phyloP scores from a whole-genome alignment of 495 filamentous ascomycete genomes.

The Penicillium cataractarum region DNA sequence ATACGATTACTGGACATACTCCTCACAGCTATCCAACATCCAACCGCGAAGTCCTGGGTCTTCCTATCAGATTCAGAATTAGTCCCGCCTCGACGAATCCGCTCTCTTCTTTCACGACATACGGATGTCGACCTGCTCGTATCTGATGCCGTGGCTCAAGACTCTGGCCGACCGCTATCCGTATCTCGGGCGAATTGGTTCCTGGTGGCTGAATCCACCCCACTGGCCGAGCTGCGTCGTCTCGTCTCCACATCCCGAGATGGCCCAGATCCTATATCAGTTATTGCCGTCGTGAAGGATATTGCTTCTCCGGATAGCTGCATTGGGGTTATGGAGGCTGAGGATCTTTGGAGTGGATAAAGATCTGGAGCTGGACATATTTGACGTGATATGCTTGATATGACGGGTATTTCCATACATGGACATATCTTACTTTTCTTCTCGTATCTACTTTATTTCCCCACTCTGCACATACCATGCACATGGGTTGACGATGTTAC shows the following conservation, averaged over 20 bases:
- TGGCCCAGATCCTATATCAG: slow-evolving; percentile 21
- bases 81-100: slow-evolving; percentile 41
- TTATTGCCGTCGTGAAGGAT: slow-evolving; percentile 42
- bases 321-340: slow-evolving; percentile 42
- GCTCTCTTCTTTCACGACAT: slow-evolving; percentile 35
- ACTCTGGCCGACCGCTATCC: slow-evolving; percentile 25
- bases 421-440: slow-evolving; percentile 4
- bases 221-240: slow-evolving; percentile 35
- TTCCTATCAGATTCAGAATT: slow-evolving; percentile 39
- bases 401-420: not conserved
- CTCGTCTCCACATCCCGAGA: slow-evolving; percentile 27
- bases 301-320: slow-evolving; percentile 23
- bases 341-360: slow-evolving; percentile 38
- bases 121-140: slow-evolving; percentile 41
- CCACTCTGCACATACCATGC: slow-evolving; percentile 13
- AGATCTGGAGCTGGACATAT: not conserved
- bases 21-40: slow-evolving; percentile 49
- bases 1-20: slow-evolving; percentile 47
- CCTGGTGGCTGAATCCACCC: slow-evolving; percentile 35
- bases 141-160: slow-evolving; percentile 23
- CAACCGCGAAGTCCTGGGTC: slow-evolving; percentile 50
- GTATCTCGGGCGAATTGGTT: slow-evolving; percentile 38
- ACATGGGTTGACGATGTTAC: slow-evolving; percentile 27
- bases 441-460: slow-evolving; percentile 14
- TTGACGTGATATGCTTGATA: too few species aligned